Percentiles rank a stretch among this genome's conserved stretches.
These are phyloP conservation scores for Ogataea haglerorum DNA, from an alignment of 805 yeast species.

Conservation along the genomic window DNA sequence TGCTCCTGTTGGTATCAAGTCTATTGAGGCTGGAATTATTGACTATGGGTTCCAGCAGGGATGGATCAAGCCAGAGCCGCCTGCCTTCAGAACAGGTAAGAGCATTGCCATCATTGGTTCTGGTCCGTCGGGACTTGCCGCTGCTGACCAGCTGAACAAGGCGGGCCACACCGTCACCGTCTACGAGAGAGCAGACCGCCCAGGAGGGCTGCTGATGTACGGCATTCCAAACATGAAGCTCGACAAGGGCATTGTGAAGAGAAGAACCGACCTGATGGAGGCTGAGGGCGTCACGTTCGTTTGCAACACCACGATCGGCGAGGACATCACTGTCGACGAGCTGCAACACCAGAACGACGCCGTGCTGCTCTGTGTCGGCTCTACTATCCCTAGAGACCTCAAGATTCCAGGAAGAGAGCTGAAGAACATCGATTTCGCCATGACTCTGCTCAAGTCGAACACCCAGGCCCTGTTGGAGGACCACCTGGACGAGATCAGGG, in stretches of 20 bases:
- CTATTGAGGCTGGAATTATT: conserved; percentile 92
- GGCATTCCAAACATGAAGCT: conserved; percentile 99
- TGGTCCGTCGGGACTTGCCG: conserved; percentile 95
- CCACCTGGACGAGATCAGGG: conserved; percentile 71
- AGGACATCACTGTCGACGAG: conserved; percentile 69
- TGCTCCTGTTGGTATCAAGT: conserved; percentile 94
- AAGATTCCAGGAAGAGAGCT: conserved; percentile 91
- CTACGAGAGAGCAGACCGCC: conserved; percentile 90
- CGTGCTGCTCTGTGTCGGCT: conserved; percentile 87
- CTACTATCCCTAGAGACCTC: conserved; percentile 94
- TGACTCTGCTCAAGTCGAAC: conserved; percentile 84
- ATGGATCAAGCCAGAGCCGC: conserved; percentile 87
- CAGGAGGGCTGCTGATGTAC: conserved; percentile 97
- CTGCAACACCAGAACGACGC: conserved; percentile 70
- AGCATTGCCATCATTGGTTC: conserved; percentile 87
- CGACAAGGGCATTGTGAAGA: conserved; percentile 87
- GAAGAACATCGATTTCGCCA: conserved; percentile 89
- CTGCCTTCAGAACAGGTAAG: conserved; percentile 78
- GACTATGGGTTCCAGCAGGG: conserved; percentile 96
- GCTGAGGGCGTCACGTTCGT: conserved; percentile 87
- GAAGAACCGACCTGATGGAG: conserved; percentile 85
- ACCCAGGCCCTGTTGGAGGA: conserved; percentile 85
- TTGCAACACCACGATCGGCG: conserved; percentile 78
- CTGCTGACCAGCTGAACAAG: conserved; percentile 94
- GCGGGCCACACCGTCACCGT: conserved; percentile 94